phyloP scores from a whole-genome alignment of 345 rosid genomes.

The Punica granatum region DNA sequence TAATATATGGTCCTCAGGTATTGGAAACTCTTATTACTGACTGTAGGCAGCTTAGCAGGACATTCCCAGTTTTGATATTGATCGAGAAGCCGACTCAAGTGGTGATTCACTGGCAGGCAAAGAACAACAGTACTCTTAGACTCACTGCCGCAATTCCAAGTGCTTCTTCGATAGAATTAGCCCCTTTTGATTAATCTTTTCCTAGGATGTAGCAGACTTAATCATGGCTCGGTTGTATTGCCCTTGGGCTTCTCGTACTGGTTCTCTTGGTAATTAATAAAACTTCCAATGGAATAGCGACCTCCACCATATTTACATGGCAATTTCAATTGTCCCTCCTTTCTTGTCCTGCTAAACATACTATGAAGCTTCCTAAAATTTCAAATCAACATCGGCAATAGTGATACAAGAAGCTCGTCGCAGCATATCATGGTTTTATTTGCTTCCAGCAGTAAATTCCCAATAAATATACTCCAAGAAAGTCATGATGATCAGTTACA shows the following conservation, averaged over 20 bases:
- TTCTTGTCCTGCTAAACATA: neutral
- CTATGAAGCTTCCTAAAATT: neutral
- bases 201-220: neutral
- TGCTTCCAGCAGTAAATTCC: neutral
- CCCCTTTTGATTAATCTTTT: neutral
- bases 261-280: neutral
- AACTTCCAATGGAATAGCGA: neutral
- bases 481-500: neutral
- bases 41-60: neutral
- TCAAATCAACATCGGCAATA: neutral
- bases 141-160: neutral
- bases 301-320: slow-evolving; percentile 1
- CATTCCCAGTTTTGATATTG: neutral
- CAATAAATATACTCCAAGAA: neutral
- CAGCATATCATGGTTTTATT: neutral
- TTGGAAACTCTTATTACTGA: neutral
- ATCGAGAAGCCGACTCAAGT: neutral
- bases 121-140: neutral
- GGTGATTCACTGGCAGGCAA: neutral
- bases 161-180: neutral
- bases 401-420: neutral
- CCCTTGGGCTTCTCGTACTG: neutral
- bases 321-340: neutral
- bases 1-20: neutral
- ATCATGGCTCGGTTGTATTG: neutral